A percentile compares a stretch with the other conserved stretches of the same genome.
Conservation (phyloP, 352 stramenopile genomes). For the Blastocystis sp. region DNA sequence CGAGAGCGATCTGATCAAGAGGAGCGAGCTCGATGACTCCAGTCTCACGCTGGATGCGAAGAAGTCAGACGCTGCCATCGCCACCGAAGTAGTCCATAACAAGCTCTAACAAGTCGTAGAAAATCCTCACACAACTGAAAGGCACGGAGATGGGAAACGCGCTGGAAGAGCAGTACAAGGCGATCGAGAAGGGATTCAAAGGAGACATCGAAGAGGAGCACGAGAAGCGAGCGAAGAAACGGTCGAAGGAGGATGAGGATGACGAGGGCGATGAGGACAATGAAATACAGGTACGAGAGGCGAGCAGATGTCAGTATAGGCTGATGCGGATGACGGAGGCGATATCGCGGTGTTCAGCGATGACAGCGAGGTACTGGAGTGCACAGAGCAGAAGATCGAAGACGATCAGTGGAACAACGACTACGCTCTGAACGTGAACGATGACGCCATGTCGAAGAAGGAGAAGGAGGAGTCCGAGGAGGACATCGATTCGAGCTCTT, state of each 20-base stretch:
- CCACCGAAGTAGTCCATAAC: not conserved
- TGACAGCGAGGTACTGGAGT: conserved; percentile 28
- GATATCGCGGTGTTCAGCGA: conserved; percentile 13
- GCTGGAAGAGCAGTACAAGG: conserved; percentile 22
- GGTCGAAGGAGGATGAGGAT: not conserved
- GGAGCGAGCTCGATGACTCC: not conserved
- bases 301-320: not conserved
- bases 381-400: not conserved
- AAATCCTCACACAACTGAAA: not conserved
- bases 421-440: not conserved
- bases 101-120: not conserved
- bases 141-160: not conserved
- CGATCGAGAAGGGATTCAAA: not conserved
- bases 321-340: not conserved
- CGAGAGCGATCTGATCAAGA: conserved; percentile 22
- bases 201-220: not conserved
- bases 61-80: not conserved
- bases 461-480: not conserved
- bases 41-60: not conserved
- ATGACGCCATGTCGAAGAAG: conserved; percentile 4
- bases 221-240: not conserved
- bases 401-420: not conserved
- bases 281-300: not conserved
- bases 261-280: not conserved
- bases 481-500: not conserved